Percentiles rank a stretch among this genome's conserved stretches.
Conservation (phyloP, 2,329 filamentous ascomycete species). For the Fusarium sp. region DNA sequence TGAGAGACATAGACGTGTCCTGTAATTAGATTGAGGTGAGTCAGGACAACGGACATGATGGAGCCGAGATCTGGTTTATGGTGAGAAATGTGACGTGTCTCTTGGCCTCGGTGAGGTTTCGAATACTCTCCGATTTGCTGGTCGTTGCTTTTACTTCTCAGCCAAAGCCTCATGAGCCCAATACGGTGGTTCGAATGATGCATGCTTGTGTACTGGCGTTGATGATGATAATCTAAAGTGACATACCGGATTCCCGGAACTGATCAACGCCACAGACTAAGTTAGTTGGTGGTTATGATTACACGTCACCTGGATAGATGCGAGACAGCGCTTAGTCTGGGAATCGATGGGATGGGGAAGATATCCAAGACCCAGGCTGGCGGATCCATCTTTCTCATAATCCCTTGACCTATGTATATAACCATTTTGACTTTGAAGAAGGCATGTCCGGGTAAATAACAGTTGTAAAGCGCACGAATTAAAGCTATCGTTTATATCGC, state of each 20-base stretch:
- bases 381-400: conserved; percentile 1
- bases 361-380: conserved; percentile 15
- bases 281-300: neutral
- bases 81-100: conserved; percentile 4
- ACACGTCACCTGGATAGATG: neutral
- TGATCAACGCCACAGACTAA: neutral
- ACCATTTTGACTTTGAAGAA: neutral
- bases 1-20: neutral
- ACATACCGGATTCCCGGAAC: conserved; percentile 23
- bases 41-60: neutral
- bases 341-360: neutral
- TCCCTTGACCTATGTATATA: neutral
- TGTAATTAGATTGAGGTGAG: neutral
- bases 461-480: neutral
- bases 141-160: neutral
- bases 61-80: conserved; percentile 6
- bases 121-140: conserved; percentile 4
- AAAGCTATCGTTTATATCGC: neutral
- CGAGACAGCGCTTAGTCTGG: neutral
- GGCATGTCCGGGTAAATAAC: neutral
- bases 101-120: conserved; percentile 8
- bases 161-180: neutral
- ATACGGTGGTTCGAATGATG: neutral
- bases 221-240: neutral
- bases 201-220: neutral